Evolutionary conservation across 352 stramenopile genomes (phyloP).

Genomic region (Pythium volutum): DNA sequence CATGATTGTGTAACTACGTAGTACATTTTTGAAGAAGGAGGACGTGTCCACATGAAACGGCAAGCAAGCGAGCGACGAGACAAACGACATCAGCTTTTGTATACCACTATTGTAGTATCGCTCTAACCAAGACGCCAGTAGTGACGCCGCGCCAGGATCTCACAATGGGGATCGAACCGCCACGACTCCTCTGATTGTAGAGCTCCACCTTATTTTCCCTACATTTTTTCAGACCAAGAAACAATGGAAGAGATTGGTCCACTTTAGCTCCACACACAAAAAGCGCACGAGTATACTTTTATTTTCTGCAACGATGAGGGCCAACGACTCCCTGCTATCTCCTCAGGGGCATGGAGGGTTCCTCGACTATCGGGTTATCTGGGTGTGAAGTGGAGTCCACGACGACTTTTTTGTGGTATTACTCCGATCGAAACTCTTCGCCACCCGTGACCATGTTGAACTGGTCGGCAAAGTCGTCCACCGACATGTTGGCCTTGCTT

Average conservation of each 20-base stretch:
- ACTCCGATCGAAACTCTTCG: slow-evolving; percentile 85
- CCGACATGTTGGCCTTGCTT: slow-evolving; percentile 62
- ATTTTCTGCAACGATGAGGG: slow-evolving; percentile 4
- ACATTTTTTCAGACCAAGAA: not conserved
- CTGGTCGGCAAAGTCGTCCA: slow-evolving; percentile 86
- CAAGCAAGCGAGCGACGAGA: not conserved
- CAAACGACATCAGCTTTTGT: slow-evolving; percentile 1
- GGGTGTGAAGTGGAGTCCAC: not conserved
- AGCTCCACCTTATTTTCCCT: not conserved
- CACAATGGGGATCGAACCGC: not conserved
- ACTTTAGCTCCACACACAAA: not conserved
- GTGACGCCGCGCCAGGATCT: not conserved
- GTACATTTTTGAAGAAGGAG: slow-evolving; percentile 22
- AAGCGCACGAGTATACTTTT: slow-evolving; percentile 17
- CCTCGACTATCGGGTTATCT: not conserved
- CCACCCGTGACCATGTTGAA: slow-evolving; percentile 86
- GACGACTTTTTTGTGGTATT: slow-evolving; percentile 6
- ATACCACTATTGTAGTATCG: too few species aligned
- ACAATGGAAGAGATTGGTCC: not conserved
- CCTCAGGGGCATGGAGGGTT: not conserved
- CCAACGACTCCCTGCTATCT: not conserved
- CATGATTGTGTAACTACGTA: slow-evolving; percentile 12
- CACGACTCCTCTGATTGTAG: not conserved
- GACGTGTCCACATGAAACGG: slow-evolving; percentile 3
- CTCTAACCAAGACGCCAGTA: slow-evolving; percentile 15